Percentiles rank a stretch among this genome's conserved stretches.
These are phyloP conservation scores for Amanita thiersii DNA, from an alignment of 768 basidiomycete species.

Conservation along the genomic window DNA sequence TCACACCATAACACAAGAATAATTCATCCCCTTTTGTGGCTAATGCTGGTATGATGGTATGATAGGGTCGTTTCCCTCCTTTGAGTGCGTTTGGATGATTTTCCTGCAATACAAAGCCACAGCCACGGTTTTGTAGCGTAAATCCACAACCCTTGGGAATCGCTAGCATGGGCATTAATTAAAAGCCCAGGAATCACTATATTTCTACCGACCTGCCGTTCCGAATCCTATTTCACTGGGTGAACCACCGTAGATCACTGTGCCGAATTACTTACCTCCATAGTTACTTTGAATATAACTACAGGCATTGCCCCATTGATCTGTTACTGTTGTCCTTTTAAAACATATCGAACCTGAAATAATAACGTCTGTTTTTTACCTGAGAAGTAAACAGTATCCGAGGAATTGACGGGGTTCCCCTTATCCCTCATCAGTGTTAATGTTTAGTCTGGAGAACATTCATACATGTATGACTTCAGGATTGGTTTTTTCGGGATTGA, in stretches of 20 bases:
- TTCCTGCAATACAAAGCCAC: conserved; percentile 71
- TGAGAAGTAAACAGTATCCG: conserved; percentile 94
- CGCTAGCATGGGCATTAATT: conserved; percentile 33
- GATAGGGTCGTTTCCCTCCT: conserved; percentile 77
- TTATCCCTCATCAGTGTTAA: conserved; percentile 19
- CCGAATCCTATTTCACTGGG: conserved; percentile 81
- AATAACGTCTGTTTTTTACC: conserved; percentile 29
- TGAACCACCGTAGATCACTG: no score
- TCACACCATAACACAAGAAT: conserved; percentile 85
- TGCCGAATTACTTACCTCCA: conserved; percentile 60
- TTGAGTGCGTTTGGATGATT: conserved; percentile 81
- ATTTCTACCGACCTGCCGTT: conserved; percentile 54
- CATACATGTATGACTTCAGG: conserved; percentile 60
- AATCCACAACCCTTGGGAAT: conserved; percentile 94
- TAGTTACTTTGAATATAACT: conserved; percentile 89
- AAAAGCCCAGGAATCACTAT: neutral
- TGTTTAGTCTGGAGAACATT: conserved; percentile 1
- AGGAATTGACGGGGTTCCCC: conserved; percentile 78
- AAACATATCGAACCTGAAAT: neutral
- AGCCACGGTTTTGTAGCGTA: conserved; percentile 91
- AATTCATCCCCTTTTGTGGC: conserved; percentile 72
- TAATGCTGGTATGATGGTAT: conserved; percentile 92
- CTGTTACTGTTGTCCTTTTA: conserved; percentile 41
- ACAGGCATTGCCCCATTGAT: conserved; percentile 86
- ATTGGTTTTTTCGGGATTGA: conserved; percentile 61